These are phyloP conservation scores for Ceraceosorus bombacis DNA, from an alignment of 1,284 basidiomycete genomes.

Conservation along the genomic window DNA sequence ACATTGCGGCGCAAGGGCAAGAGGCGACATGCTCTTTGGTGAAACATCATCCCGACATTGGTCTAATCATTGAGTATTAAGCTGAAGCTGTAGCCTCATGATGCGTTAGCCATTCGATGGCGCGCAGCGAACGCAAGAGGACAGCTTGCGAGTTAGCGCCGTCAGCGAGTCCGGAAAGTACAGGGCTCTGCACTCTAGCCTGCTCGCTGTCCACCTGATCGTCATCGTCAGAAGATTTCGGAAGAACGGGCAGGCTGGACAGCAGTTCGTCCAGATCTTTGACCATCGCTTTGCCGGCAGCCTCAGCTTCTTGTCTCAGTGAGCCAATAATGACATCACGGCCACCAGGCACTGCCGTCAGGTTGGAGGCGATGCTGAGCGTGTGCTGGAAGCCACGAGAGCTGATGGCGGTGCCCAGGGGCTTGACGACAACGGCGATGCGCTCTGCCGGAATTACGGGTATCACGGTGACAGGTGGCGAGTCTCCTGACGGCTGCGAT, in stretches of 20 bases:
- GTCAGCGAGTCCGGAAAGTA: conserved; percentile 41
- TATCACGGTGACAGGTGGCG: background rate
- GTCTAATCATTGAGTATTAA: too few relatives aligned
- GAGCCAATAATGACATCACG: conserved; percentile 36
- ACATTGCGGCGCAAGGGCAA: too few relatives aligned
- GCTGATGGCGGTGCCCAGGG: conserved; percentile 39
- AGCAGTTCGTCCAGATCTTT: conserved; percentile 37
- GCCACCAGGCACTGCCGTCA: conserved; percentile 31
- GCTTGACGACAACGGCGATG: conserved; percentile 38
- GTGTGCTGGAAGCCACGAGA: conserved; percentile 47
- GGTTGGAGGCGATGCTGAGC: conserved; percentile 41
- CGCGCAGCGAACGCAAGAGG: conserved; percentile 41
- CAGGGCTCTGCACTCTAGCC: conserved; percentile 24
- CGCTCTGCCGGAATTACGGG: conserved; percentile 32
- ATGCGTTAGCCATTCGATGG: conserved; percentile 29
- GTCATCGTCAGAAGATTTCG: conserved; percentile 14
- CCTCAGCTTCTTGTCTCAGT: conserved; percentile 34
- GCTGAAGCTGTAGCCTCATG: too few relatives aligned
- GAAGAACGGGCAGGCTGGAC: conserved; percentile 24
- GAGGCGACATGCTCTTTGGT: too few relatives aligned
- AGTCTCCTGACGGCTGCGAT: background rate
- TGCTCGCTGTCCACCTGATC: conserved; percentile 13
- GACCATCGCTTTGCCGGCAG: conserved; percentile 29
- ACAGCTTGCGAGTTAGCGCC: conserved; percentile 43
- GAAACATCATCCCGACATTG: too few relatives aligned